Percentiles rank a stretch among this genome's conserved stretches.
Conservation (phyloP, 129 eudicot genomes). For the Pittosporum tobira region DNA sequence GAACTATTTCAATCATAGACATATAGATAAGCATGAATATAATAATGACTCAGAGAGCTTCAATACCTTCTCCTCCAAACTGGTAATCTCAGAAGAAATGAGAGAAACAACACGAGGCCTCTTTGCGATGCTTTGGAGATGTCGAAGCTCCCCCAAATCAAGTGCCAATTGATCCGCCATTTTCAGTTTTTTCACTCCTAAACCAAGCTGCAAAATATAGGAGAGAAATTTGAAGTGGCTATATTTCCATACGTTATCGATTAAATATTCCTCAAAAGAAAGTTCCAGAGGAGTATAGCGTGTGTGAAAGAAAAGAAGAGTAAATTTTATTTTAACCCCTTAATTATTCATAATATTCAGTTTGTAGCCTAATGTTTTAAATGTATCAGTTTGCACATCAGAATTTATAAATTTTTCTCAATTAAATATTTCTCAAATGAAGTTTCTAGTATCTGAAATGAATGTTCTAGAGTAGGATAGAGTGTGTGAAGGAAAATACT, state of each 20-base stretch:
- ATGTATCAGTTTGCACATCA: too few relatives aligned
- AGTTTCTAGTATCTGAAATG: too few relatives aligned
- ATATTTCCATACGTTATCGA: too few relatives aligned
- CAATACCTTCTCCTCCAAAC: slow-evolving; percentile 50
- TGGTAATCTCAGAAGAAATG: slow-evolving; percentile 54
- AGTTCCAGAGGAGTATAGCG: not conserved
- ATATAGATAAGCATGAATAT: not conserved
- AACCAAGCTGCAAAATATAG: not conserved
- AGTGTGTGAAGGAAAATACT: too few relatives aligned
- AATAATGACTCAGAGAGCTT: not conserved
- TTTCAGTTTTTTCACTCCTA: not conserved
- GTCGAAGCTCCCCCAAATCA: slow-evolving; percentile 75
- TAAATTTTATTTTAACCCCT: too few relatives aligned
- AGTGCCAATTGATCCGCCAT: slow-evolving; percentile 70
- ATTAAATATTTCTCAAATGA: too few relatives aligned
- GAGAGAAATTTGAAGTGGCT: too few relatives aligned
- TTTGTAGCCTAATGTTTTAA: too few relatives aligned
- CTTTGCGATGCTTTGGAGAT: slow-evolving; percentile 61
- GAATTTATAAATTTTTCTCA: too few relatives aligned
- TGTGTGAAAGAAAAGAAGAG: too few relatives aligned
- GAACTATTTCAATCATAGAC: not conserved
- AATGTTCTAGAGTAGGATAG: too few relatives aligned
- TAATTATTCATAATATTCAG: too few relatives aligned
- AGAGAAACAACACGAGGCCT: slow-evolving; percentile 71
- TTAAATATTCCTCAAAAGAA: not conserved